These are phyloP conservation scores for Talaromyces amestolkiae DNA, from an alignment of 2,329 filamentous ascomycete genomes.

Conservation along the genomic window DNA sequence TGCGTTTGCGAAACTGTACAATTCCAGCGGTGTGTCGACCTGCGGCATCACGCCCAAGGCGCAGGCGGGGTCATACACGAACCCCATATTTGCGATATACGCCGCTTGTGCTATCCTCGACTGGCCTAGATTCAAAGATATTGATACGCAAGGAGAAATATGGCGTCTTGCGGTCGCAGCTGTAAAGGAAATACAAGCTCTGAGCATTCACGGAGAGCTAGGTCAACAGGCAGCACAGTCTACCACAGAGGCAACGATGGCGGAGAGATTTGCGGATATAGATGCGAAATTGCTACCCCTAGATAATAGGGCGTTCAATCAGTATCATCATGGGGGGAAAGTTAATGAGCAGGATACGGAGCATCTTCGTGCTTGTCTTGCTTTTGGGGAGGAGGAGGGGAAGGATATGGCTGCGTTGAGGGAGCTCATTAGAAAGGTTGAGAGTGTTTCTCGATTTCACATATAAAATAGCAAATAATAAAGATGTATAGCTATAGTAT, in stretches of 20 bases:
- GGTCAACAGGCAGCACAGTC: neutral
- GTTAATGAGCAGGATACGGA: slow-evolving; percentile 1
- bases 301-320: neutral
- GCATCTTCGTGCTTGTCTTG: neutral
- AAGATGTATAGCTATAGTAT: no score
- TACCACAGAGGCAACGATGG: neutral
- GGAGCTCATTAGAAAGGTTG: neutral
- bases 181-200: neutral
- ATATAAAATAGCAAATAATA: no score
- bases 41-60: neutral
- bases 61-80: neutral
- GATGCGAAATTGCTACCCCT: neutral
- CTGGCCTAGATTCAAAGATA: neutral
- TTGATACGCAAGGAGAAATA: neutral
- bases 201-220: neutral
- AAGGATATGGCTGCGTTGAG: neutral
- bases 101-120: neutral
- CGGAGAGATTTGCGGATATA: neutral
- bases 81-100: neutral
- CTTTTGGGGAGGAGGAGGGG: neutral
- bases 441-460: neutral
- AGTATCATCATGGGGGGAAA: neutral
- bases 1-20: neutral
- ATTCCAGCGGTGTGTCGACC: neutral
- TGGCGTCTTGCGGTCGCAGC: neutral